Base-by-base conservation (phyloP, 2,329 filamentous ascomycete species). In the Triangularia setosa region DNA sequence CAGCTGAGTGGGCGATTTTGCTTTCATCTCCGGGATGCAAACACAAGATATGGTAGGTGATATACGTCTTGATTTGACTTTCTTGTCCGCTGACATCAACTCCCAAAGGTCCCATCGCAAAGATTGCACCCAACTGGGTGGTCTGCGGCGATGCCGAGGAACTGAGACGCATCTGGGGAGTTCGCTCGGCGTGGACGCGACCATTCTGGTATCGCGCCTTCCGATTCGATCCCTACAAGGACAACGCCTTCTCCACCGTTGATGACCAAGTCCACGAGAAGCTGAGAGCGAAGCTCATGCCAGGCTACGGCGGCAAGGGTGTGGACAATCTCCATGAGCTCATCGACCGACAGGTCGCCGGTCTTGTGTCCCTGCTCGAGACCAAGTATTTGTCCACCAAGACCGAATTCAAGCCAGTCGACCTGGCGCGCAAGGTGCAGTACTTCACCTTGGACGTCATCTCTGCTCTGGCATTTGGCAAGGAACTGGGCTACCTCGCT, bases 391-490 rank as follows among this genome's bases (percentile, higher is more conserved):
- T 67, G 24, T 66, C 66, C 1, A 57, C 60, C 16, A 30, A 52
- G 4, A 58, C 40, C 1, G 18, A 18, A 5, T 30, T 65, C 14
- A 61, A 59, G 9, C 65, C 66, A 2, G 73, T 83, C 69, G 80
- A 84, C 66, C 69, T 83, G 35, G 76, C 77, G 11, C 69, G 72
- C 12, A 78, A 79, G 54, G 74, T 78, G 3, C 78, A 80, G 28
- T 82, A 76, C 73, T 79, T 83, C 62, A 80, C 80, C 0, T 71
- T 84, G 1, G 82, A 84, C 67, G 78, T 82, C 24, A 79, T 85
- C 61, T 79, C 76, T 54, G 76, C 77, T 44, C 66, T 84, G 5
- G 79, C 78, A 1, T 78, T 83, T 28, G 81, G 81, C 27, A 67
- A 77, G 53, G 69, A 76, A 1, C 81, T 82, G 64, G 80, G 80